Evolutionary conservation across 805 yeast genomes (phyloP), one percentile per base, ranked within the genome.

Genomic region (Candida tammaniensis): DNA sequence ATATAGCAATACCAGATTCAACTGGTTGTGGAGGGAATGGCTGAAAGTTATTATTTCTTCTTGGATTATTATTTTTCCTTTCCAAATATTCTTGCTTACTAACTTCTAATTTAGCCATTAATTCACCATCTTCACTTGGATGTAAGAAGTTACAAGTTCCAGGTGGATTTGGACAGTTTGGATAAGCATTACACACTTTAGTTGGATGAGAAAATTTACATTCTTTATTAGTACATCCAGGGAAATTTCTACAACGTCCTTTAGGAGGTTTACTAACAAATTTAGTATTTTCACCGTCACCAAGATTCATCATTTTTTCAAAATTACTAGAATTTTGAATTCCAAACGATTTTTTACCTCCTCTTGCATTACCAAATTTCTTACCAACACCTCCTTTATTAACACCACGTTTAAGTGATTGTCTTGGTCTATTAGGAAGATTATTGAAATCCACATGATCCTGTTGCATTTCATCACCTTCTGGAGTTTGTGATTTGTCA

Each of bases 141-240:
- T 87, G 96, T 46, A 88, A 64, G 49, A 66, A 86, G 44, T 77
- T 80, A 62, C 96, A 87, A 0, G 93, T 84, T 8, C 94, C 95
- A 22, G 83, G 80, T 3, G 81, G 74, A 48, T 82, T 81, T 17
- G 86, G 72, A 61, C 96, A 87, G 48, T 80, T 74, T 37, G 93
- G 93, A 55, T 70, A 86, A 5, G 77, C 76, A 59, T 72, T 76
- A 57, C 96, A 87, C 5, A 68, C 68, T 48, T 75, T 83, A 1
- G 86, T 77, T 15, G 96, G 96, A 60, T 88, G 96, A 3, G 87
- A 77, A 52, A 74, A 80, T 26, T 70, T 72, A 58, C 96, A 88
- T 33, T 76, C 77, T 53, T 70, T 78, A 35, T 76, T 73, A 10
- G 73, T 70, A 60, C 93, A 84, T 53, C 80, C 75, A 28, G 94